A percentile compares a stretch with the other conserved stretches of the same genome.
phyloP scores from a whole-genome alignment of 768 basidiomycete genomes.

The Clitopilus hobsonii region DNA sequence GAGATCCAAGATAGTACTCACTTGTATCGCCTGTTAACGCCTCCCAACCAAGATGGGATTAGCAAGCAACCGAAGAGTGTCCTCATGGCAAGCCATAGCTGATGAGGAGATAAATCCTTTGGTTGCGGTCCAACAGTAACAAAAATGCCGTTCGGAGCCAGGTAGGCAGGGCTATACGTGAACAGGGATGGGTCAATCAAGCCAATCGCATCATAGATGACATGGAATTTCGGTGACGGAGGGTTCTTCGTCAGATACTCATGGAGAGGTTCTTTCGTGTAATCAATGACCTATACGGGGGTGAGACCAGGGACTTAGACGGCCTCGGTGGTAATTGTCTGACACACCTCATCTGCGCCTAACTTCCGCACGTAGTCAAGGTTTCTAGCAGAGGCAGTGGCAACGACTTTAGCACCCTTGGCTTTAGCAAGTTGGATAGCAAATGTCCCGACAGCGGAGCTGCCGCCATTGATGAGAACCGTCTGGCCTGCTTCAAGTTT shows the following conservation, averaged over 20 bases:
- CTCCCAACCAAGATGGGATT: conserved; percentile 49
- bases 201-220: conserved; percentile 59
- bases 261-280: conserved; percentile 46
- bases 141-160: conserved; percentile 49
- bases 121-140: conserved; percentile 49
- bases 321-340: background rate
- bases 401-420: conserved; percentile 52
- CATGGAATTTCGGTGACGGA: conserved; percentile 47
- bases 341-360: conserved; percentile 62
- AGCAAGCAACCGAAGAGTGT: conserved; percentile 26
- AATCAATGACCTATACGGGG: conserved; percentile 66
- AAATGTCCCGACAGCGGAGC: conserved; percentile 60
- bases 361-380: conserved; percentile 48
- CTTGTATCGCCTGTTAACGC: conserved; percentile 42
- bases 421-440: conserved; percentile 74
- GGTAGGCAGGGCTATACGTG: conserved; percentile 43
- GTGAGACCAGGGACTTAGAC: background rate
- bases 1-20: conserved; percentile 22
- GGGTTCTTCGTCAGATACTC: conserved; percentile 39
- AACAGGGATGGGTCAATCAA: conserved; percentile 45
- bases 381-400: conserved; percentile 58
- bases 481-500: conserved; percentile 53
- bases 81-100: conserved; percentile 25
- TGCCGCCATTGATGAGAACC: conserved; percentile 69
- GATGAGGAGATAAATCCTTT: conserved; percentile 20